These are phyloP conservation scores for Dioscorea dumetorum DNA, from an alignment of 106 monocot genomes.

Conservation along the genomic window DNA sequence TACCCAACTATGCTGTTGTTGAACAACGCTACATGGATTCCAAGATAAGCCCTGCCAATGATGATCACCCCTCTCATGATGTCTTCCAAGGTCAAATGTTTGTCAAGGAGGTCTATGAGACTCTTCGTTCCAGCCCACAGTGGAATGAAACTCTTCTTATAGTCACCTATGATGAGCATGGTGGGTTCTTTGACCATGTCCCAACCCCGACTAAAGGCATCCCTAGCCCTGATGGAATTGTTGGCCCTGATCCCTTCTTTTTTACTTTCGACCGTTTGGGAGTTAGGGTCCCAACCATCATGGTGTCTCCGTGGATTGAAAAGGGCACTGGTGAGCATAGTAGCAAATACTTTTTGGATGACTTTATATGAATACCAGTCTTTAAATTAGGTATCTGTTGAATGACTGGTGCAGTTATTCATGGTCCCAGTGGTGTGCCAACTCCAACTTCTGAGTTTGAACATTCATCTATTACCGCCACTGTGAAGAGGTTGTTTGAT, in stretches of 20 bases:
- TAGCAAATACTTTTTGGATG: neutral
- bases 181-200: conserved; percentile 69
- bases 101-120: conserved; percentile 63
- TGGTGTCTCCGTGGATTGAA: conserved; percentile 71
- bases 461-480: conserved; percentile 32
- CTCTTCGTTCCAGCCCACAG: conserved; percentile 48
- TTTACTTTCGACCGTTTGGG: conserved; percentile 58
- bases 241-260: conserved; percentile 20
- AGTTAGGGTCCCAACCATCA: conserved; percentile 52
- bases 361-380: too few relatives aligned
- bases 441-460: conserved; percentile 13
- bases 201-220: conserved; percentile 38
- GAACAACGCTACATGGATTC: conserved; percentile 44
- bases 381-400: neutral
- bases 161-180: conserved; percentile 68
- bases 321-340: conserved; percentile 34
- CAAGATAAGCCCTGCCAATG: conserved; percentile 25
- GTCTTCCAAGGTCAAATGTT: conserved; percentile 35
- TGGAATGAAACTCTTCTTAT: conserved; percentile 55
- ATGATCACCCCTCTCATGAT: conserved; percentile 59
- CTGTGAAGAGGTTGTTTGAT: conserved; percentile 22
- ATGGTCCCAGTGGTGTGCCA: conserved; percentile 5
- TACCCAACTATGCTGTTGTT: conserved; percentile 40
- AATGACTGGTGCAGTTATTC: conserved; percentile 4
- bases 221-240: conserved; percentile 56